Percentiles rank a stretch among this genome's conserved stretches.
phyloP scores from a whole-genome alignment of 305 asterid genomes.

The Salvia sclarea region DNA sequence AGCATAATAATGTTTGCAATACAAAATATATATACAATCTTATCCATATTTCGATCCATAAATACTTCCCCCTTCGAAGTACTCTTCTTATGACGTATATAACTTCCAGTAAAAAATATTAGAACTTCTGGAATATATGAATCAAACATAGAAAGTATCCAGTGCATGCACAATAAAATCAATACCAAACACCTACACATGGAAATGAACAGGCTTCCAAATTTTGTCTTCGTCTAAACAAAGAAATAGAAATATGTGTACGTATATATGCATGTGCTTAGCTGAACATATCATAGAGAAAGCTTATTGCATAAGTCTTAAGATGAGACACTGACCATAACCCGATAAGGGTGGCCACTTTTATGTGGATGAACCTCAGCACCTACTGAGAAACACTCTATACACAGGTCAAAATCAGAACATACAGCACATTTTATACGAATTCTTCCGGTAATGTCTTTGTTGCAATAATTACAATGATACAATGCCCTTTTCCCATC shows the following conservation, averaged over 20 bases:
- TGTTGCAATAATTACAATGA: slow-evolving; percentile 80
- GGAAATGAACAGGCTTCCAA: slow-evolving; percentile 19
- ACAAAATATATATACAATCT: background rate
- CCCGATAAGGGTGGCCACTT: slow-evolving; percentile 71
- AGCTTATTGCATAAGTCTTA: slow-evolving; percentile 2
- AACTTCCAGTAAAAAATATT: slow-evolving; percentile 1
- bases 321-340: slow-evolving; percentile 59
- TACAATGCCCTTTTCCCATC: slow-evolving; percentile 71
- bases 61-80: background rate
- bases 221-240: background rate
- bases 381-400: slow-evolving; percentile 86
- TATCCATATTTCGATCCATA: slow-evolving; percentile 11
- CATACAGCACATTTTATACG: slow-evolving; percentile 80
- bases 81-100: background rate
- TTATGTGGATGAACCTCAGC: slow-evolving; percentile 80
- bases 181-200: background rate
- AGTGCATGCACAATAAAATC: background rate
- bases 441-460: slow-evolving; percentile 67
- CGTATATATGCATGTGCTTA: background rate
- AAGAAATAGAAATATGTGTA: background rate
- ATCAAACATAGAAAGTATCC: background rate
- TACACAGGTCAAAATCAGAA: slow-evolving; percentile 77
- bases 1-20: background rate
- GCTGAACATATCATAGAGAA: slow-evolving; percentile 8
- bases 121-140: background rate